Conservation (phyloP, 2,329 filamentous ascomycete species). For the Paecilomyces formosus region DNA sequence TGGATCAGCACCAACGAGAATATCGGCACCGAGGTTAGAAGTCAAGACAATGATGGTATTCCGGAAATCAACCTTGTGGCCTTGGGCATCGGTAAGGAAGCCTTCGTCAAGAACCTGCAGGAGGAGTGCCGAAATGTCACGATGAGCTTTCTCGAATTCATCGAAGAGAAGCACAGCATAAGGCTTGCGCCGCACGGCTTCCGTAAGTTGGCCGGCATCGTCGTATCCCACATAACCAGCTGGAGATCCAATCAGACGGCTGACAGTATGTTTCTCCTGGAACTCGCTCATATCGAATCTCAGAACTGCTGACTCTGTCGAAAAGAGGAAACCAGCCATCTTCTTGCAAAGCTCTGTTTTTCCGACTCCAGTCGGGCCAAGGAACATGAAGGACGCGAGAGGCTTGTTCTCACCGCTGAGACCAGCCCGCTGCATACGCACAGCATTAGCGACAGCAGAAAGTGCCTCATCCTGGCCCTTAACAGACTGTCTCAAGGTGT, state of each 20-base stretch:
- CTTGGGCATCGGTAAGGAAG: conserved; percentile 89
- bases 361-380: conserved; percentile 91
- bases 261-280: conserved; percentile 94
- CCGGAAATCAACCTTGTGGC: conserved; percentile 92
- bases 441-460: conserved; percentile 82
- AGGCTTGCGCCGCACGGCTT: conserved; percentile 88
- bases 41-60: conserved; percentile 97
- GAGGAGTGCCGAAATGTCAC: conserved; percentile 84
- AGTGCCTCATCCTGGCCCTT: conserved; percentile 93
- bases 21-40: conserved; percentile 87
- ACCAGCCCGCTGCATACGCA: conserved; percentile 87
- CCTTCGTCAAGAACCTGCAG: conserved; percentile 95
- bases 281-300: conserved; percentile 98
- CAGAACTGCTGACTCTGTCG: conserved; percentile 80
- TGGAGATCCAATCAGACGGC: conserved; percentile 81
- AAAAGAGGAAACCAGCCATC: conserved; percentile 87
- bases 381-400: conserved; percentile 92
- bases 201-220: conserved; percentile 90
- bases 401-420: conserved; percentile 87
- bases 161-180: conserved; percentile 94
- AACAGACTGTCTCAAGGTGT: conserved; percentile 72
- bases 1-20: conserved; percentile 70
- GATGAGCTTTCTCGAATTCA: conserved; percentile 95
- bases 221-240: conserved; percentile 96
- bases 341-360: conserved; percentile 98